Conservation (phyloP, 345 rosid genomes). For the Eucalyptus cloeziana region DNA sequence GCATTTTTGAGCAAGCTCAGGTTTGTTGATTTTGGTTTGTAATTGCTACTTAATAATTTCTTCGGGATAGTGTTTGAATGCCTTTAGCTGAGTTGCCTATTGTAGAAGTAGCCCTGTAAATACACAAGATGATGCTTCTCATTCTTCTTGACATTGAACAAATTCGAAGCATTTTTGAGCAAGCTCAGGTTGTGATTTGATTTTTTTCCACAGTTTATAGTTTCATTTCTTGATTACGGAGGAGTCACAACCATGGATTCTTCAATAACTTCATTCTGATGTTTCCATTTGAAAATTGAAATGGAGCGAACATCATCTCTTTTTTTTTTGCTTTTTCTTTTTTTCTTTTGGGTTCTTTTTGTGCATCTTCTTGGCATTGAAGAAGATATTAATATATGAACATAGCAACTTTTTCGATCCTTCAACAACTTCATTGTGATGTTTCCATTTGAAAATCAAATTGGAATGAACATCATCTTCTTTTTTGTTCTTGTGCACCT, state of each 20-base stretch:
- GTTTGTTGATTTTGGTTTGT: neutral
- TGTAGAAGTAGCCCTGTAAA: no score
- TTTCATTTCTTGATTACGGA: neutral
- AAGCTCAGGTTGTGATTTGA: neutral
- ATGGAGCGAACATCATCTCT: neutral
- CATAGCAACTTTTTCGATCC: neutral
- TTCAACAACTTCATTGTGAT: neutral
- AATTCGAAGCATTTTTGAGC: neutral
- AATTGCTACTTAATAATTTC: no score
- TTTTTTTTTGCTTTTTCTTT: neutral
- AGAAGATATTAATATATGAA: neutral
- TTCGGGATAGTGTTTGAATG: no score
- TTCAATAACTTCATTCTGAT: neutral
- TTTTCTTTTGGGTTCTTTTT: neutral
- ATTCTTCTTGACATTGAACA: neutral
- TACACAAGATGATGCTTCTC: neutral
- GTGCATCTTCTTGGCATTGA: neutral
- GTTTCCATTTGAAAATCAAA: neutral
- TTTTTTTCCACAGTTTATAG: neutral
- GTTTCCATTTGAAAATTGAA: neutral
- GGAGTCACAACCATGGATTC: neutral
- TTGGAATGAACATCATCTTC: neutral
- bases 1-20: neutral
- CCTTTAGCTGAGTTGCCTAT: no score
- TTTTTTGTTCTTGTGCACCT: neutral